phyloP scores from a whole-genome alignment of 176 grass and related monocot species.

The Oryza punctata region DNA sequence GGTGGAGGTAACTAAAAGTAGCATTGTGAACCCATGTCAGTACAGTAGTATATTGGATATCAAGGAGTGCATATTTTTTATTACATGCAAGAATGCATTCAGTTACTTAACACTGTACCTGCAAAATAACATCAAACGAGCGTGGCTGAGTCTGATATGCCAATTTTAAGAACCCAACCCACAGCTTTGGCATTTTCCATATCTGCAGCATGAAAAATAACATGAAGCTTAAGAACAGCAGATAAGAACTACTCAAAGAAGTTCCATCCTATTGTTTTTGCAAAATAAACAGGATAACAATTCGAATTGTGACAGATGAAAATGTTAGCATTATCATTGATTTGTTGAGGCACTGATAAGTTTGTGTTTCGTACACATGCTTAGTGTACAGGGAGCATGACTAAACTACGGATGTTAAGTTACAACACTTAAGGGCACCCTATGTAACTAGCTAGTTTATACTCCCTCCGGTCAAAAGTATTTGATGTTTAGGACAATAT shows the following conservation, averaged over 20 bases:
- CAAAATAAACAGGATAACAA: conserved; percentile 21
- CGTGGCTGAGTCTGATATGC: conserved; percentile 84
- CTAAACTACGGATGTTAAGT: not conserved
- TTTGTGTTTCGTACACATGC: not conserved
- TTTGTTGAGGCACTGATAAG: not conserved
- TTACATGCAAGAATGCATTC: conserved; percentile 12
- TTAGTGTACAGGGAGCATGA: not conserved
- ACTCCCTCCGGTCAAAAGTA: too few relatives aligned
- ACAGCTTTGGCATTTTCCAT: conserved; percentile 98
- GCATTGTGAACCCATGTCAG: conserved; percentile 46
- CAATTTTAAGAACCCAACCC: conserved; percentile 94
- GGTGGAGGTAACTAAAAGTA: conserved; percentile 67
- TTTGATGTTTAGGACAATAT: too few relatives aligned
- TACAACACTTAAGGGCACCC: not conserved
- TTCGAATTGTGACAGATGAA: conserved; percentile 4
- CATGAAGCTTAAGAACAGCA: conserved; percentile 2
- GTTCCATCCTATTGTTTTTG: conserved; percentile 9
- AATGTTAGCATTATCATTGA: conserved; percentile 4
- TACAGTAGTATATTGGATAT: conserved; percentile 26
- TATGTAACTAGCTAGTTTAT: conserved; percentile 17
- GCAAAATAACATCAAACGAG: conserved; percentile 87
- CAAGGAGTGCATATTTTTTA: not conserved
- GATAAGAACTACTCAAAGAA: not conserved
- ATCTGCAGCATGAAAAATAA: conserved; percentile 59
- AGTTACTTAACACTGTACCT: conserved; percentile 48